Percentiles rank a stretch among this genome's conserved stretches.
Evolutionary conservation across 805 yeast species (phyloP).

Genomic region (Ogataea methylovora): DNA sequence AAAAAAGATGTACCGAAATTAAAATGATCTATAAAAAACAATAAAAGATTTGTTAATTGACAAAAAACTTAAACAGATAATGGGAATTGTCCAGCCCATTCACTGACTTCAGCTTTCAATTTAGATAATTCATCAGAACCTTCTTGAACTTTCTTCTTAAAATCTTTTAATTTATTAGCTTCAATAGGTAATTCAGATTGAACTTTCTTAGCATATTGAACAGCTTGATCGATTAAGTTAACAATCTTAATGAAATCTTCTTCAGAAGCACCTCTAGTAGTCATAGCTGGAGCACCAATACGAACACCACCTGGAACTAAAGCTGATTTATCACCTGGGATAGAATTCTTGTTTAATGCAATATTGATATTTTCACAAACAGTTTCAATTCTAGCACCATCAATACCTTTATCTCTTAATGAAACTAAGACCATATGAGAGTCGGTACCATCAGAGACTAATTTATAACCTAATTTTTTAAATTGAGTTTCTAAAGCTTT

Average conservation of each 20-base stretch:
- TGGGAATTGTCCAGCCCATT: conserved; percentile 90
- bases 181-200: conserved; percentile 82
- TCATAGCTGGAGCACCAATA: conserved; percentile 98
- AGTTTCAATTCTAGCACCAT: conserved; percentile 95
- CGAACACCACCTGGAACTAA: conserved; percentile 96
- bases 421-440: conserved; percentile 92
- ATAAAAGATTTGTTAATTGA: no score
- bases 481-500: conserved; percentile 72
- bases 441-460: conserved; percentile 94
- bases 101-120: conserved; percentile 70
- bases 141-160: conserved; percentile 72
- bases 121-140: conserved; percentile 62
- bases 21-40: no score
- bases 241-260: conserved; percentile 79
- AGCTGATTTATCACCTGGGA: conserved; percentile 97
- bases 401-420: conserved; percentile 82
- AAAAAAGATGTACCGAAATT: background rate
- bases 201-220: conserved; percentile 62
- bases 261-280: conserved; percentile 92
- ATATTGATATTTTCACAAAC: conserved; percentile 91
- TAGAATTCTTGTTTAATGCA: conserved; percentile 94
- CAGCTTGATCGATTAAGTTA: conserved; percentile 73
- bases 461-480: conserved; percentile 61
- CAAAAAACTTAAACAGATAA: conserved; percentile 45
- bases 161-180: conserved; percentile 93